Evolutionary conservation across 768 basidiomycete species (phyloP), one percentile per base, ranked within the genome.

Genomic region (Psilocybe tampanensis): DNA sequence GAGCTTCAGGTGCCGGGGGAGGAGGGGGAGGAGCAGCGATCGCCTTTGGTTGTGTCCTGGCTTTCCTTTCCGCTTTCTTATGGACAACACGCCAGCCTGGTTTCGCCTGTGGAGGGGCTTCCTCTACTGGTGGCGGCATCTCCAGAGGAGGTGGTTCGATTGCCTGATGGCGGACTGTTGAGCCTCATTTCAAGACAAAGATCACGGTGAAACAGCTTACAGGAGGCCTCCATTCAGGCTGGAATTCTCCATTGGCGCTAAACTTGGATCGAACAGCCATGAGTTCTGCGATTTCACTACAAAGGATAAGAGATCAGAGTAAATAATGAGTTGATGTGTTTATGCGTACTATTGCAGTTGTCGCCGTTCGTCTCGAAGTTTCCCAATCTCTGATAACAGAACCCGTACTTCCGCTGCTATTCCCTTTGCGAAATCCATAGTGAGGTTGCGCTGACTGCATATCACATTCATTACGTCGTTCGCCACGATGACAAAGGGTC

Each of bases 261-360:
- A 91, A 88, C 70, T 94, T 93, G 18, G 90, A 85, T 68, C 91
- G 90, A 48, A 92, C 78, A 48, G 84, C 81, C 89, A 94, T 89
- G 57, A 94, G 77, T 68, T 90, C 89, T 22, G 91, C 86, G 61
- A 94, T 91, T 70, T 94, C 92, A 60, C 92, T 93, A 17, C 65
- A 48, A 34, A 15, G 24, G 44, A 49, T 39, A 39, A 47, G 22
- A 36, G 13, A 52, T 52, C 42, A 59, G 47, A 33, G 23, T n/a
- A 21, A 22, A 8, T n/a, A 48, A 17, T 33, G 52, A 32, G 18
- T 7, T 32, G 21, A 13, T 22, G n/a, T 24, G 77, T 24, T 39
- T 39, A 3, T 50, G 82, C 91, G 61, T 64, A 93, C 92, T 83
- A 85, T 77, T 93, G 89, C 21, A 93, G 75, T 23, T 82, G 82